Conservation (phyloP, 2,329 filamentous ascomycete genomes). For the Aspergillus versicolor region DNA sequence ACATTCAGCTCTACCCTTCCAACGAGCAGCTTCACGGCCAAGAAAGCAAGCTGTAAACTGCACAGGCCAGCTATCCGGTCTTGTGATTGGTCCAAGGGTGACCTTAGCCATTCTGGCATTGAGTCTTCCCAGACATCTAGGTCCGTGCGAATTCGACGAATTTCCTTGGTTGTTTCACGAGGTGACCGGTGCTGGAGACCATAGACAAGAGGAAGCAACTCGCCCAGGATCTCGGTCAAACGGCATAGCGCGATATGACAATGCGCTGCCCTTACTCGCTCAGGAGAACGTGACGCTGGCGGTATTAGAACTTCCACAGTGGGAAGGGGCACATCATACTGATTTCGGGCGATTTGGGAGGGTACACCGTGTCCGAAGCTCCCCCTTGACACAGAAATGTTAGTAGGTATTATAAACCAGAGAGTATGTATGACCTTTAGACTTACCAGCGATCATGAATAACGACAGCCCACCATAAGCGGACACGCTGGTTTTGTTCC, state of each 20-base stretch:
- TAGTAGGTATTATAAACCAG: conserved; percentile 9
- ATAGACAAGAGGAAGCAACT: conserved; percentile 47
- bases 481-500: conserved; percentile 53
- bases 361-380: conserved; percentile 58
- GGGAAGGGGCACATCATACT: conserved; percentile 58
- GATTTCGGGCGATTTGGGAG: conserved; percentile 52
- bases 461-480: conserved; percentile 58
- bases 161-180: conserved; percentile 45
- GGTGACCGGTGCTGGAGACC: conserved; percentile 44
- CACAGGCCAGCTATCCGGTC: conserved; percentile 42
- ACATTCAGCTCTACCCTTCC: conserved; percentile 49
- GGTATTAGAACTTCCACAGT: conserved; percentile 43
- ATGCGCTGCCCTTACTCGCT: conserved; percentile 47
- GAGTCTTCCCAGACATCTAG: conserved; percentile 48
- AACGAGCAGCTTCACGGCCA: conserved; percentile 49
- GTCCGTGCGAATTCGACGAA: conserved; percentile 47
- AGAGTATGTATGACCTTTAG: neutral
- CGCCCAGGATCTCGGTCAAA: conserved; percentile 49
- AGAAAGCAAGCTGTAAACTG: conserved; percentile 46
- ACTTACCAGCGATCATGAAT: conserved; percentile 56
- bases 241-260: conserved; percentile 55
- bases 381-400: conserved; percentile 38
- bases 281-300: conserved; percentile 35
- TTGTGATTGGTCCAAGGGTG: conserved; percentile 31
- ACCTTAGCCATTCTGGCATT: conserved; percentile 44